Evolutionary conservation across 352 stramenopile species (phyloP).

Genomic region (Globisporangium mamillatum): DNA sequence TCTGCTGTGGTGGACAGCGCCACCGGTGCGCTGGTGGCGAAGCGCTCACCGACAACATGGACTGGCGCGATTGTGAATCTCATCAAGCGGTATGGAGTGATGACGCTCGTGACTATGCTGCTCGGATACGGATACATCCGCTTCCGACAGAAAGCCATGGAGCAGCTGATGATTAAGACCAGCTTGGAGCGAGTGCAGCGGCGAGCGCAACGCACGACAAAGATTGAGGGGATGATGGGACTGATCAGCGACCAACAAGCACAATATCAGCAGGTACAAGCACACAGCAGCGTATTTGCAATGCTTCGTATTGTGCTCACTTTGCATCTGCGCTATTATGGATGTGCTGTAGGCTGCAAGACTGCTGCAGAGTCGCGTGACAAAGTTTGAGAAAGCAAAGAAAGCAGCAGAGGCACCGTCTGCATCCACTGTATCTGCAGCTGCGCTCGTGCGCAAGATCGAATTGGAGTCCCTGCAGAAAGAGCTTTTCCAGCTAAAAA

Average conservation of each 20-base stretch:
- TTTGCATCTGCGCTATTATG: background rate
- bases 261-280: constrained; percentile 34
- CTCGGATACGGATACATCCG: constrained; percentile 34
- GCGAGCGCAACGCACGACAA: constrained; percentile 16
- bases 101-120: constrained; percentile 29
- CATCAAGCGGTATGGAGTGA: constrained; percentile 30
- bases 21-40: background rate
- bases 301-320: background rate
- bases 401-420: constrained; percentile 15
- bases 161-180: constrained; percentile 31
- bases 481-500: constrained; percentile 37
- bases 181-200: constrained; percentile 22
- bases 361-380: constrained; percentile 24
- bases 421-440: constrained; percentile 6
- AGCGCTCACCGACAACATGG: constrained; percentile 14
- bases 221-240: constrained; percentile 29
- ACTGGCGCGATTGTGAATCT: constrained; percentile 21
- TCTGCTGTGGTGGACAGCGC: constrained; percentile 1
- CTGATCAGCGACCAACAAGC: constrained; percentile 41
- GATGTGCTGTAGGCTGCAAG: constrained; percentile 16
- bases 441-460: constrained; percentile 15
- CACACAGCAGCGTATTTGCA: too few relatives aligned
- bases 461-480: constrained; percentile 34
- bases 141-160: constrained; percentile 21
- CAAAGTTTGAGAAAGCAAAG: constrained; percentile 25